Evolutionary conservation across 352 stramenopile genomes (phyloP).

Genomic region (Aphanomyces cochlioides): DNA sequence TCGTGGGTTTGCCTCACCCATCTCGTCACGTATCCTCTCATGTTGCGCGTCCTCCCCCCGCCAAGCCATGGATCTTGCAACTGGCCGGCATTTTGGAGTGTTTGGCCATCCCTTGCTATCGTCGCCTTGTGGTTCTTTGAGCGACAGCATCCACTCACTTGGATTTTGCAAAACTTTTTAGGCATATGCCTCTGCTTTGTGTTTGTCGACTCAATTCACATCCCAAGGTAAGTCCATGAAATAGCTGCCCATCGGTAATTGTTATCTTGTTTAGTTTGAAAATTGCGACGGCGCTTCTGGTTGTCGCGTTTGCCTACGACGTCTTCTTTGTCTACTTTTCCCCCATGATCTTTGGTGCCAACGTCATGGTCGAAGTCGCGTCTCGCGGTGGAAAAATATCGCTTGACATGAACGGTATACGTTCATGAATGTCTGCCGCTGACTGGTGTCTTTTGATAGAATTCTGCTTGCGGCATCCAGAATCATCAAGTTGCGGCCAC

Average conservation of each 20-base stretch:
- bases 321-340: slow-evolving; percentile 94
- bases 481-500: slow-evolving; percentile 30
- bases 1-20: slow-evolving; percentile 47
- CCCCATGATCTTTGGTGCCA: slow-evolving; percentile 71
- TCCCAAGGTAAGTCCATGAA: slow-evolving; percentile 34
- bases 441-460: slow-evolving; percentile 2
- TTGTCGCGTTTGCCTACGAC: slow-evolving; percentile 89
- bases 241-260: too few relatives aligned
- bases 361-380: slow-evolving; percentile 90
- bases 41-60: neutral
- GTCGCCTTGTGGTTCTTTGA: slow-evolving; percentile 55
- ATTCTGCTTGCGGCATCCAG: slow-evolving; percentile 18
- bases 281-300: slow-evolving; percentile 79
- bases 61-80: neutral
- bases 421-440: neutral
- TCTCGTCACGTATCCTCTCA: slow-evolving; percentile 46
- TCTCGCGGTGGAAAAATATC: slow-evolving; percentile 50
- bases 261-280: slow-evolving; percentile 43
- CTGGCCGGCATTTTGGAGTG: neutral
- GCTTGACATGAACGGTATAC: slow-evolving; percentile 20
- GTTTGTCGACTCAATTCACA: slow-evolving; percentile 82
- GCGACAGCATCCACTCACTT: slow-evolving; percentile 57
- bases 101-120: slow-evolving; percentile 29
- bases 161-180: slow-evolving; percentile 87
- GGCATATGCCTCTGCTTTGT: slow-evolving; percentile 85